phyloP scores from a whole-genome alignment of 768 basidiomycete genomes.

The Suillus fuscotomentosus region DNA sequence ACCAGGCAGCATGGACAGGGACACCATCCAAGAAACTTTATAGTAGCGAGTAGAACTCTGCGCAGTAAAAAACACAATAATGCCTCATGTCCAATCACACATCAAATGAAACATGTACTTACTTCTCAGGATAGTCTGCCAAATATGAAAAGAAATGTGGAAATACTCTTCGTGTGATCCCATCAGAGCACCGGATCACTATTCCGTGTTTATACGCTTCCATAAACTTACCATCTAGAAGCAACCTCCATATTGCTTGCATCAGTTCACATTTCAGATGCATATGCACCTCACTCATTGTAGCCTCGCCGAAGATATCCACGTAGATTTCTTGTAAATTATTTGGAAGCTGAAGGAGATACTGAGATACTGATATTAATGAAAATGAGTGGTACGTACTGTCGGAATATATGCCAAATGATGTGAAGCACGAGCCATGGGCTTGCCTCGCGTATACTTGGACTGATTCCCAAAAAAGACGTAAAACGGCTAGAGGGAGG shows the following conservation, averaged over 20 bases:
- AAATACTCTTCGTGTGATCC: neutral
- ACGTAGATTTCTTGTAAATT: neutral
- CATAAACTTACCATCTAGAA: constrained; percentile 20
- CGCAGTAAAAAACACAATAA: neutral
- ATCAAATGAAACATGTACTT: neutral
- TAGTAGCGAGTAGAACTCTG: constrained; percentile 18
- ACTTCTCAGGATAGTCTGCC: constrained; percentile 22
- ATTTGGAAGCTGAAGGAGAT: neutral
- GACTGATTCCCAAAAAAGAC: constrained; percentile 27
- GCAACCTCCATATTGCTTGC: constrained; percentile 14
- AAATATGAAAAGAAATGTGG: constrained; percentile 13
- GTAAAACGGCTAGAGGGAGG: neutral
- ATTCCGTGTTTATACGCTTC: constrained; percentile 20
- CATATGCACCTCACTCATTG: neutral
- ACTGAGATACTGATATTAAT: constrained; percentile 17
- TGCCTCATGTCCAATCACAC: neutral
- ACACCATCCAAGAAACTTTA: constrained; percentile 21
- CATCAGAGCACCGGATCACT: constrained; percentile 12
- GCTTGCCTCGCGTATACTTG: neutral
- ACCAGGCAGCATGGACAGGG: constrained; percentile 24
- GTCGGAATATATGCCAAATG: constrained; percentile 34
- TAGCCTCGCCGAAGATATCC: neutral
- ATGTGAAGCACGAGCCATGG: constrained; percentile 18
- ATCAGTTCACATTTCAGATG: constrained; percentile 14
- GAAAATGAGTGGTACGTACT: constrained; percentile 20